A percentile compares a stretch with the other conserved stretches of the same genome.
Conservation (phyloP, 192 early-diverging fungal species). For the Umbelopsis vinacea region DNA sequence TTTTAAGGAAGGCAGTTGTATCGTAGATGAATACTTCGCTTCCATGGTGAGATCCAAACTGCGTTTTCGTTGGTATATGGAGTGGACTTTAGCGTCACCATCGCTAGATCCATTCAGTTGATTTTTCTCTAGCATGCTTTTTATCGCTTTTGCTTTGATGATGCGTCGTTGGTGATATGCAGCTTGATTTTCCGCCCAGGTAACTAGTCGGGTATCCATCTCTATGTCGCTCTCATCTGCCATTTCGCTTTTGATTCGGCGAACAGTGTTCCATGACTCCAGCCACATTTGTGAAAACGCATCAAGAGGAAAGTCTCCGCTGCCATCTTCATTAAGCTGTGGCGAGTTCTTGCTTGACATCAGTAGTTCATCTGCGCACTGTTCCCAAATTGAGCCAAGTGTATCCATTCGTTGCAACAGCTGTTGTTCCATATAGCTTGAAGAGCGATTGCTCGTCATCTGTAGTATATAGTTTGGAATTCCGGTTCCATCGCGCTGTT, state of each 20-base stretch:
- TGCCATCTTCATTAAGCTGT: neutral
- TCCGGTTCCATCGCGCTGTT: neutral
- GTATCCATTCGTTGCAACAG: neutral
- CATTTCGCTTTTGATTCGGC: neutral
- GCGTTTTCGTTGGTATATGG: neutral
- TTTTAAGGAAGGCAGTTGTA: conserved; percentile 1
- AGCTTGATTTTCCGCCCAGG: neutral
- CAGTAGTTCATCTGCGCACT: neutral
- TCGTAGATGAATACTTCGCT: neutral
- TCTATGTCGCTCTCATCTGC: neutral
- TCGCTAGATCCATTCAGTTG: neutral
- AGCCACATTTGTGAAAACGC: conserved; percentile 3
- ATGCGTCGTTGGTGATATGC: neutral
- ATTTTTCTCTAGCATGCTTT: neutral
- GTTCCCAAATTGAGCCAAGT: neutral
- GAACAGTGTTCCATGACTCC: neutral
- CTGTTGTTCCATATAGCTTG: neutral
- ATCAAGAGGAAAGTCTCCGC: neutral
- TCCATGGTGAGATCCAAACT: neutral
- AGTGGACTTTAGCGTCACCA: neutral
- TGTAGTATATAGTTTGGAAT: neutral
- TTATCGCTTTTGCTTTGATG: neutral
- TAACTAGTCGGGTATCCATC: neutral
- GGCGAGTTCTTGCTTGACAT: neutral
- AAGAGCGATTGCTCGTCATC: neutral